phyloP scores from a whole-genome alignment of 2,329 filamentous ascomycete genomes.

The Epichloe amarillans region DNA sequence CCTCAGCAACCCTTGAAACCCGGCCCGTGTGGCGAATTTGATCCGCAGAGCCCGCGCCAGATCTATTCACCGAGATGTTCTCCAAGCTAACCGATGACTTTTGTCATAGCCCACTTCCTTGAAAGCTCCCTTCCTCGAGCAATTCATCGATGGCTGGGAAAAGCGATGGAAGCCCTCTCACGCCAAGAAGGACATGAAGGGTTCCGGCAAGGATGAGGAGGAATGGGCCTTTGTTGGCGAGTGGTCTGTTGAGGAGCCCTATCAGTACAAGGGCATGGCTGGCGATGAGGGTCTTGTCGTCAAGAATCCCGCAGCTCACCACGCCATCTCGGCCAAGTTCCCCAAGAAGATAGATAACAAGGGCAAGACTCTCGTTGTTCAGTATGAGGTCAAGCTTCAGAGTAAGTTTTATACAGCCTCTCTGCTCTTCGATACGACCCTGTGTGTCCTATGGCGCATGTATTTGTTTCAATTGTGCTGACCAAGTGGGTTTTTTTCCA shows the following conservation, averaged over 20 bases:
- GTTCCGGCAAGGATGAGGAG: conserved; percentile 51
- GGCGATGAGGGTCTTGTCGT: conserved; percentile 94
- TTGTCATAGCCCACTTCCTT: conserved; percentile 60
- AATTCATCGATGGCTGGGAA: conserved; percentile 97
- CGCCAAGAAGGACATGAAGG: conserved; percentile 80
- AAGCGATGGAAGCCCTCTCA: conserved; percentile 85
- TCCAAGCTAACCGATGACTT: conserved; percentile 11
- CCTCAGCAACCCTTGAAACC: not conserved
- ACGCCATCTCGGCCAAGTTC: conserved; percentile 99
- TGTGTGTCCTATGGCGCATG: not conserved
- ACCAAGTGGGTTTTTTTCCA: conserved; percentile 20
- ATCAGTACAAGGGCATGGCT: conserved; percentile 78
- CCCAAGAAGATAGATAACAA: conserved; percentile 93
- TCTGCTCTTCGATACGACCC: too few species aligned
- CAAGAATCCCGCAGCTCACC: conserved; percentile 95
- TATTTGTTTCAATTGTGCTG: not conserved
- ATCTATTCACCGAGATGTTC: not conserved
- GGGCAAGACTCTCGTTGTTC: conserved; percentile 90
- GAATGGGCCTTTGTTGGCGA: conserved; percentile 28
- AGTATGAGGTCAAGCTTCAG: conserved; percentile 99
- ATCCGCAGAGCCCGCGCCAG: not conserved
- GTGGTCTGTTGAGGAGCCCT: conserved; percentile 93
- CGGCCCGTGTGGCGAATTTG: not conserved
- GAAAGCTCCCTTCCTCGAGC: conserved; percentile 92
- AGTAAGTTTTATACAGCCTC: conserved; percentile 40